These are phyloP conservation scores for Russula griseocarnosa DNA, from an alignment of 768 basidiomycete species.

Conservation along the genomic window DNA sequence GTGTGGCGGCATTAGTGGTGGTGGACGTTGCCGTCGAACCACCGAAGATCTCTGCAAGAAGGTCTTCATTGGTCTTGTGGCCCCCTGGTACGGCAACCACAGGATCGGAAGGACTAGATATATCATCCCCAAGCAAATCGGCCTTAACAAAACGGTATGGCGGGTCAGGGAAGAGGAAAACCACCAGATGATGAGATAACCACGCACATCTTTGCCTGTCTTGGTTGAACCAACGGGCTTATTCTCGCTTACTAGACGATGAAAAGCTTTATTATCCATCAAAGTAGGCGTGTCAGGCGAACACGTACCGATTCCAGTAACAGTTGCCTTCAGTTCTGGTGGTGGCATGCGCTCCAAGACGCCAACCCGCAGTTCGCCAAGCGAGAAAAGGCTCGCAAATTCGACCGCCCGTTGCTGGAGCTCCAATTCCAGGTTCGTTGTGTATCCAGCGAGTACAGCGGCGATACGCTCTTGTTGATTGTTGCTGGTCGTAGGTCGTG, in stretches of 20 bases:
- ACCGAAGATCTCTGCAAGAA: constrained; percentile 93
- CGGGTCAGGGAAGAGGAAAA: constrained; percentile 13
- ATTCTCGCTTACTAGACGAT: constrained; percentile 78
- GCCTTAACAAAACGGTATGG: constrained; percentile 34
- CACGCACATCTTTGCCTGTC: constrained; percentile 61
- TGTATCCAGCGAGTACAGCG: constrained; percentile 73
- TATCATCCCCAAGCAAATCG: constrained; percentile 83
- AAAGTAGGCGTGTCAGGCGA: background rate
- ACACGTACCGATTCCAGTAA: constrained; percentile 81
- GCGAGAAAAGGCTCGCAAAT: constrained; percentile 78
- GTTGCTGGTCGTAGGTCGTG: constrained; percentile 63
- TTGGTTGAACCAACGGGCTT: constrained; percentile 91
- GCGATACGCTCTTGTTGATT: constrained; percentile 75
- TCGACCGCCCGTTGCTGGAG: constrained; percentile 95
- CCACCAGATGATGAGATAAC: background rate
- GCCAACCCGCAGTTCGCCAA: constrained; percentile 72
- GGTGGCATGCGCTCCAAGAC: constrained; percentile 99
- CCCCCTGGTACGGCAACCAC: constrained; percentile 42
- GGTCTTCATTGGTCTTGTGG: constrained; percentile 69
- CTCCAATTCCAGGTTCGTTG: constrained; percentile 88
- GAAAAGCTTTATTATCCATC: background rate
- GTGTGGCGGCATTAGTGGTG: constrained; percentile 32
- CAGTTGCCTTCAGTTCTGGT: constrained; percentile 94
- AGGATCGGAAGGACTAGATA: constrained; percentile 37
- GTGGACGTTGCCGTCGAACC: constrained; percentile 39